Conservation (phyloP, 192 early-diverging fungal genomes). For the Coemansia sp. region DNA sequence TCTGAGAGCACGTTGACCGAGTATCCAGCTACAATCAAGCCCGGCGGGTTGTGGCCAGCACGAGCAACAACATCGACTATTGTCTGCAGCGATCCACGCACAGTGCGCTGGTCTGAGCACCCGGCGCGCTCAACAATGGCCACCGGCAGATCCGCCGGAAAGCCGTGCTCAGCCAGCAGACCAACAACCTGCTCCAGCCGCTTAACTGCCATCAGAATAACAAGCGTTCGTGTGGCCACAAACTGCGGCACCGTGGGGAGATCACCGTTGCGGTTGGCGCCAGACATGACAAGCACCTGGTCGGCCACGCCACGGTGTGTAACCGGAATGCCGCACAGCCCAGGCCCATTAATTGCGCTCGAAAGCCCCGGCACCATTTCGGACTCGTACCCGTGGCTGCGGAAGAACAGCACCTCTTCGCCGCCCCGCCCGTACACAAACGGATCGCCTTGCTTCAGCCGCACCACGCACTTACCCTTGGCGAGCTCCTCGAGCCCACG, state of each 20-base stretch:
- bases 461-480: slow-evolving; percentile 68
- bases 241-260: slow-evolving; percentile 73
- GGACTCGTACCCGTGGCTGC: slow-evolving; percentile 66
- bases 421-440: slow-evolving; percentile 91
- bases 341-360: slow-evolving; percentile 74
- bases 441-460: slow-evolving; percentile 91
- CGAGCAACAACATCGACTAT: slow-evolving; percentile 66
- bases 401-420: slow-evolving; percentile 80
- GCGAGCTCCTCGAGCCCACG: slow-evolving; percentile 71
- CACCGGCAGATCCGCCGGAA: slow-evolving; percentile 66
- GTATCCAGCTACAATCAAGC: slow-evolving; percentile 78
- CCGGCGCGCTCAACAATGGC: slow-evolving; percentile 85
- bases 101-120: slow-evolving; percentile 69
- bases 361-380: slow-evolving; percentile 78
- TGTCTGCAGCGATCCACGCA: slow-evolving; percentile 63
- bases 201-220: slow-evolving; percentile 84
- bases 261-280: slow-evolving; percentile 73
- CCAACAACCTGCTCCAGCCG: slow-evolving; percentile 65
- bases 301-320: slow-evolving; percentile 88
- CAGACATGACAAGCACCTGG: slow-evolving; percentile 80
- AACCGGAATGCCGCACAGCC: slow-evolving; percentile 73
- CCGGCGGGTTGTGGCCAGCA: slow-evolving; percentile 67
- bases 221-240: slow-evolving; percentile 67
- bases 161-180: slow-evolving; percentile 59
- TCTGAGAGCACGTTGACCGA: slow-evolving; percentile 58